Evolutionary conservation across 805 yeast species (phyloP).

Genomic region (Saccharomycopsis malanga): DNA sequence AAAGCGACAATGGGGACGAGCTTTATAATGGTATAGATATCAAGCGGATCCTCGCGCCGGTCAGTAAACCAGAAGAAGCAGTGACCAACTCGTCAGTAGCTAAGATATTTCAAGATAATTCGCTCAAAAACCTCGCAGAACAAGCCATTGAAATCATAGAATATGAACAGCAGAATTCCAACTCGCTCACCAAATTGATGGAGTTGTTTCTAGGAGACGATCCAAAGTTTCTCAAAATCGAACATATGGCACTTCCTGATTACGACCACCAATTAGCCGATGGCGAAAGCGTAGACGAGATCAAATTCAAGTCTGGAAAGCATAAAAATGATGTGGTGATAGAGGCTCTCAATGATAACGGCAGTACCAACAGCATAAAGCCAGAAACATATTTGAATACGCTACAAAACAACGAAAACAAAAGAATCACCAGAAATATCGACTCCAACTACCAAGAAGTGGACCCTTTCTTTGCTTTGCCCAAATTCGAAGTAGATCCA

Average conservation of each 20-base stretch:
- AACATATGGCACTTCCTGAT: slow-evolving; percentile 54
- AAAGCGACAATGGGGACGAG: slow-evolving; percentile 28
- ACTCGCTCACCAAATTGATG: slow-evolving; percentile 61
- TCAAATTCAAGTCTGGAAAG: slow-evolving; percentile 11
- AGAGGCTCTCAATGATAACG: slow-evolving; percentile 19
- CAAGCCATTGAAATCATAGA: slow-evolving; percentile 75
- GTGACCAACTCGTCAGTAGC: slow-evolving; percentile 62
- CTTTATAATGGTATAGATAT: slow-evolving; percentile 46
- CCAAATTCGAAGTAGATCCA: slow-evolving; percentile 41
- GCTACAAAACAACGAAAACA: slow-evolving; percentile 22
- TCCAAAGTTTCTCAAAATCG: slow-evolving; percentile 58
- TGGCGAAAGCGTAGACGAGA: slow-evolving; percentile 17
- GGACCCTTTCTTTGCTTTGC: slow-evolving; percentile 65
- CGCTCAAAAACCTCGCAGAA: slow-evolving; percentile 54
- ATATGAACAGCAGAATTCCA: slow-evolving; percentile 72
- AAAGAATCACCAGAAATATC: slow-evolving; percentile 27
- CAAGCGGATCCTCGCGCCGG: slow-evolving; percentile 62
- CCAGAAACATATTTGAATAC: slow-evolving; percentile 16
- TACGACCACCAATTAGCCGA: slow-evolving; percentile 56
- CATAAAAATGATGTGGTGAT: slow-evolving; percentile 17
- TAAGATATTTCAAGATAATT: slow-evolving; percentile 52
- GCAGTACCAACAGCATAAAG: slow-evolving; percentile 18
- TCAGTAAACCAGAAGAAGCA: slow-evolving; percentile 73
- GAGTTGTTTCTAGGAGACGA: slow-evolving; percentile 85
- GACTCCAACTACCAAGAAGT: slow-evolving; percentile 27